Base-by-base conservation (phyloP, 2,329 filamentous ascomycete genomes). In the Trichothecium roseum region DNA sequence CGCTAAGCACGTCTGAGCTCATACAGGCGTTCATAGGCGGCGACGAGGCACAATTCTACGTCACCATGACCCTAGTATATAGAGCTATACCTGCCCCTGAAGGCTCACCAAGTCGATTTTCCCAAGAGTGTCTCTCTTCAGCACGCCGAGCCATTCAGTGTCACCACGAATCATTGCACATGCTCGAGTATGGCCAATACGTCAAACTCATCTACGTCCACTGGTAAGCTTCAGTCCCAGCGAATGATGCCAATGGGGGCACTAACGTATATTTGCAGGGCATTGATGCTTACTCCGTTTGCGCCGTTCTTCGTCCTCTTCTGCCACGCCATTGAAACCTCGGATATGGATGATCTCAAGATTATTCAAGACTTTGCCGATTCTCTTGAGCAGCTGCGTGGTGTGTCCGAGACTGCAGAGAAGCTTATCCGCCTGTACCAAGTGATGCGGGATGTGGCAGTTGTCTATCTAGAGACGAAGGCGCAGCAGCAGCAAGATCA, bases 401-500 rank as follows among this genome's bases (percentile, higher is more conserved):
- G 61, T 4, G 56, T 68, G 3, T 80, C 75, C 2, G 70, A 78
- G 46, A 68, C 72, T 3, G 66, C 76, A 16, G 64, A 70, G 18
- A 76, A 74, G 46, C 60, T 82, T 10, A 69, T 76, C 45, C 69
- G 66, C n/a, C 63, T 82, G 18, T 80, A 72, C 44, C 64, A 69
- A 26, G 66, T 81, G 18, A 74, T 82, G 50, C 65, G 67, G 40
- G 72, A 72, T 37, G 72, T 81, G 5, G 74, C 77, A 6, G 62
- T 62, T 30, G 55, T 79, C 4, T 82, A 81, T 43, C 61, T 80
- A 5, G 70, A 79, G 45, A 69, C 75, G 18, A 78, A 76, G 46
- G 57, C 59, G 14, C 57, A 62, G 43, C 64, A 72, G 33, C 56
- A 60, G 34, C 56, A 63, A 26, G 60, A 67, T 40, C 56, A 66